Evolutionary conservation across 2,329 filamentous ascomycete species (phyloP).

Genomic region (Beauveria pseudobassiana): DNA sequence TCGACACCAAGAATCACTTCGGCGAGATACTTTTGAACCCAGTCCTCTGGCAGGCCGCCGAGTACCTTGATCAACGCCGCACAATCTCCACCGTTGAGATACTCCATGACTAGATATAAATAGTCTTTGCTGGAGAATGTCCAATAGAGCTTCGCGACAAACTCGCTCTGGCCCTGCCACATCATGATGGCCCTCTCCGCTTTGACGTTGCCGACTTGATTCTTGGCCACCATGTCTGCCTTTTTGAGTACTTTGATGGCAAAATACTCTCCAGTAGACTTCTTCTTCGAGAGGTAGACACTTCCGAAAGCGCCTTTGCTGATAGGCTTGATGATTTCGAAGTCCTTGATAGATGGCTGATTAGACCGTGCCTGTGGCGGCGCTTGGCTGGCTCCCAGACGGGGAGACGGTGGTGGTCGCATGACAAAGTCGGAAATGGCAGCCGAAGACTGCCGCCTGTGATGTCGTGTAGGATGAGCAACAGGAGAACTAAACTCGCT

Average conservation of each 20-base stretch:
- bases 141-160: constrained; percentile 98
- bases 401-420: constrained; percentile 72
- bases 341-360: constrained; percentile 96
- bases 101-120: constrained; percentile 98
- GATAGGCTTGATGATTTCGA: constrained; percentile 98
- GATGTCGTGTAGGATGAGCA: constrained; percentile 54
- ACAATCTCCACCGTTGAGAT: constrained; percentile 94
- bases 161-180: constrained; percentile 99
- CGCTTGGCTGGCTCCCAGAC: constrained; percentile 64
- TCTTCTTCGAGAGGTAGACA: constrained; percentile 97
- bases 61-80: constrained; percentile 93
- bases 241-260: constrained; percentile 98
- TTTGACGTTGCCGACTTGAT: constrained; percentile 98
- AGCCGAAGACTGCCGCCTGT: constrained; percentile 85
- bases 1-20: constrained; percentile 97
- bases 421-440: constrained; percentile 64
- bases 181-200: constrained; percentile 99
- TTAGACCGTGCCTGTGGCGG: constrained; percentile 82
- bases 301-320: constrained; percentile 98
- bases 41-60: constrained; percentile 87
- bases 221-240: constrained; percentile 99
- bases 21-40: constrained; percentile 95
- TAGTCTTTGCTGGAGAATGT: constrained; percentile 99
- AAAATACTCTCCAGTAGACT: constrained; percentile 95
- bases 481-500: constrained; percentile 76